Evolutionary conservation across 139 green algal genomes (phyloP).

Genomic region (Closterium sp.): DNA sequence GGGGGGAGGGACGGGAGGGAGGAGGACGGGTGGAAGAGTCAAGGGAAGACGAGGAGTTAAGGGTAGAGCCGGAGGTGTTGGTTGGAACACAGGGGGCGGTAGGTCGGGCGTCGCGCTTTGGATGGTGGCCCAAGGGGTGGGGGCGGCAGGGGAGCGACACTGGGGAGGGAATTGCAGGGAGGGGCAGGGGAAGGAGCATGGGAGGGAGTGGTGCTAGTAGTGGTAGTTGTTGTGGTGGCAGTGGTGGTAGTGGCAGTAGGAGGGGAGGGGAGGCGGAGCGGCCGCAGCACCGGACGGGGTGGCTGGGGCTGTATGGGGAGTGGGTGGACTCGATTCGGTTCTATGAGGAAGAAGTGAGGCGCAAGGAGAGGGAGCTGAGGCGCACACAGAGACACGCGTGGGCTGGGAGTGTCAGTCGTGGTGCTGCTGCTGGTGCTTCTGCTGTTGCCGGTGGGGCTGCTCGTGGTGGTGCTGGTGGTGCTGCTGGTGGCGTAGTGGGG

Average conservation of each 20-base stretch:
- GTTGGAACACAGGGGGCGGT: neutral
- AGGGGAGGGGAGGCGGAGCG: neutral
- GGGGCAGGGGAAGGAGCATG: neutral
- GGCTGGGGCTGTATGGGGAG: neutral
- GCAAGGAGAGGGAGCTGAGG: neutral
- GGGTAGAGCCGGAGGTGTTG: neutral
- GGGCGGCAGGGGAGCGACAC: conserved; percentile 9
- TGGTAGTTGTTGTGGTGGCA: neutral
- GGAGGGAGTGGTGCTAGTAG: neutral
- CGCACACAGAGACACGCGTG: neutral
- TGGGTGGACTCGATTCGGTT: neutral
- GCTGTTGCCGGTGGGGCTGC: neutral
- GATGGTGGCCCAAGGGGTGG: neutral
- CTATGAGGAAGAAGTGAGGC: neutral
- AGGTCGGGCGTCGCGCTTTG: neutral
- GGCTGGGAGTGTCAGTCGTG: neutral
- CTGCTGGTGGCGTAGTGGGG: neutral
- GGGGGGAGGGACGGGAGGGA: conserved; percentile 1
- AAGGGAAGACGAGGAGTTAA: neutral
- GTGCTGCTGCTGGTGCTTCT: neutral
- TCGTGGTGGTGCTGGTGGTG: neutral
- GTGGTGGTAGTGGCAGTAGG: no score
- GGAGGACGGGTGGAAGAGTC: neutral
- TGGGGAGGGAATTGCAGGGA: neutral
- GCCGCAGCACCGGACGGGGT: neutral